Evolutionary conservation across 176 grass and related monocot species (phyloP), one percentile per base, ranked within the genome.

Genomic region (Musa acuminata): DNA sequence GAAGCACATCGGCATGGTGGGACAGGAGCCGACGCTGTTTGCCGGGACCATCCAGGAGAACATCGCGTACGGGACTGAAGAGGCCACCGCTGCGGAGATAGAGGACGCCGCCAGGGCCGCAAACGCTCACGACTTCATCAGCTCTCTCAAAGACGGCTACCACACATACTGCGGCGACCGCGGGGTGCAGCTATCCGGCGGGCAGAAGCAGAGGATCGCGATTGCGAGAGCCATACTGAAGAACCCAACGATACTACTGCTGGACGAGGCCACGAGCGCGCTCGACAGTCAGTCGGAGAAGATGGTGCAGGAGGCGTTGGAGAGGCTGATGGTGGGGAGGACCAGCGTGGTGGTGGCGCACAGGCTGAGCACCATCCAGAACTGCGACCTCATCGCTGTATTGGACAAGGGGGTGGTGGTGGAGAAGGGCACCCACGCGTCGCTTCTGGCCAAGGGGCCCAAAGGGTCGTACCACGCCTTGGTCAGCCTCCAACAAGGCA

Each of bases 261-360:
- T 79, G 49, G 77, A 79, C 19, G 77, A 79, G 64, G 77, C 77
- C 11, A 79, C 77, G 0, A 79, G 65, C 27, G 77, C 77, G 23
- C 51, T 79, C 14, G 64, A 79, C 16, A 62, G 82, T 11, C 53
- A 69, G 67, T 82, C 84, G 51, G 88, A 91, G 79, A 75, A 8
- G 62, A 19, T 85, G 76, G 85, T 87, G 49, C 88, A 91, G 79
- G 85, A 84, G 49, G 79, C 79, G 24, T 19, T 91, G 1, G 79
- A 91, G 76, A 23, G 69, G 85, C 82, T 91, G 82, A 53, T 91
- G 82, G 74, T 53, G 57, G 79, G 85, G 72, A 29, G 73, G 80
- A 87, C 88, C 1, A 82, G 82, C 51, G 82, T 91, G 9, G 77
- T 91, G 17, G 82, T 91, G 51, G 85, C 85, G n/a, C 85, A 91